Conservation (phyloP, 208 protist genomes). For the Acanthamoeba royreba region DNA sequence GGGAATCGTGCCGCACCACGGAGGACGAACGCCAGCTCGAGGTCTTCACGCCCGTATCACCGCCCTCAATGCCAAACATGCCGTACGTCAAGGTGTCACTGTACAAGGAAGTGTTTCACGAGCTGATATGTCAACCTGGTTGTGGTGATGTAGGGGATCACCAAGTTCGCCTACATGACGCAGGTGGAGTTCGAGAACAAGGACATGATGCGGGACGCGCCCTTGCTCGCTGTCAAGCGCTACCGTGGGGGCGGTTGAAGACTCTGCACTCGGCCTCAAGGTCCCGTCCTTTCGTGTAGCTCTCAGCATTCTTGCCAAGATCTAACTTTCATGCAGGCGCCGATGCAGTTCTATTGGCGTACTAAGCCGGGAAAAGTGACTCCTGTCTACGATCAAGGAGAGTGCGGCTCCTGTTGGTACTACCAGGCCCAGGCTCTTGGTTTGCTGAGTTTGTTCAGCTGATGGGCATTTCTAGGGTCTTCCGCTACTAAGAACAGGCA, state of each 20-base stretch:
- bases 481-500: conserved; percentile 89
- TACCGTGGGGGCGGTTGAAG: no score
- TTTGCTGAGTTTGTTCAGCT: not conserved
- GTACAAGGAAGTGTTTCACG: no score
- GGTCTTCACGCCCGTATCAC: not conserved
- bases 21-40: not conserved
- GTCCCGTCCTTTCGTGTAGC: not conserved
- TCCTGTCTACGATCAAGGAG: conserved; percentile 52
- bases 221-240: not conserved
- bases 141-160: not conserved
- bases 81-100: not conserved
- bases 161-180: not conserved
- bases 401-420: conserved; percentile 91
- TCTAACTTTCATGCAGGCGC: not conserved
- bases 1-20: not conserved
- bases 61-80: not conserved
- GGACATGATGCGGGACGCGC: not conserved
- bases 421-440: not conserved
- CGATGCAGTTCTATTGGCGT: not conserved
- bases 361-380: not conserved
- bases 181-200: not conserved
- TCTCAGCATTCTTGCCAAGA: not conserved
- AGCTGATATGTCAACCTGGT: not conserved
- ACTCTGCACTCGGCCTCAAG: not conserved
- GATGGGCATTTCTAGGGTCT: conserved; percentile 61